Evolutionary conservation across 805 yeast species (phyloP), one percentile per base, ranked within the genome.

Genomic region (Yarrowia deformans): DNA sequence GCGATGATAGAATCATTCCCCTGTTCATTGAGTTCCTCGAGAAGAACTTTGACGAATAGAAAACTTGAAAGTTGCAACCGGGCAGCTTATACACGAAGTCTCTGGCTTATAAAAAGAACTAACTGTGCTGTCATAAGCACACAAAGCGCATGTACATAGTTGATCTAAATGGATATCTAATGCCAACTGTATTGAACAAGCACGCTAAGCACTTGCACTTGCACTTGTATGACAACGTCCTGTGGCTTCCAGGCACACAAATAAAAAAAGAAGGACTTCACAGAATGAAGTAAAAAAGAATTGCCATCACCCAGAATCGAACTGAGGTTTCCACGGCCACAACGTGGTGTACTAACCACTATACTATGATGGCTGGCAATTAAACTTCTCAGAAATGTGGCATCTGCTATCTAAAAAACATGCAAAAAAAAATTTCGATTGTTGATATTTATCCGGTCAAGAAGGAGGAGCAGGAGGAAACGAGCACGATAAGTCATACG

Each of bases 1-100:
- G 91, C 66, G 75, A 82, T 29, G 87, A 85, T 35, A 80, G 97
- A 74, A 90, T 94, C 32, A 83, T 81, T 5, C 86, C 88, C 0
- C 76, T 91, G 73, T 94, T 93, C 79, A 89, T 88, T 6, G 97
- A 93, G 52, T 94, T 90, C 76, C 77, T 93, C 70, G 87, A 86
- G 72, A 85, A 84, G 73, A 88, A 90, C 73, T 81, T 90, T 71
- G 80, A 83, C 66, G 49, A 66, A 37, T 58, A 58, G 46, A 39
- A n/a, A n/a, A n/a, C n/a, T 13, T 2, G 29, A 23, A 23, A 23
- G 29, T 4, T 23, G 29, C 29, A 23, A 4, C 29, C 29, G 29
- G 29, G 29, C 29, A 23, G 29, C 29, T 23, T 23, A 1, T 8
- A 39, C 10, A 39, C 1, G 42, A 14, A 39, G 42, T 14, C 42